Base-by-base conservation (phyloP, 495 filamentous ascomycete species). In the Polyplosphaeria fusca region DNA sequence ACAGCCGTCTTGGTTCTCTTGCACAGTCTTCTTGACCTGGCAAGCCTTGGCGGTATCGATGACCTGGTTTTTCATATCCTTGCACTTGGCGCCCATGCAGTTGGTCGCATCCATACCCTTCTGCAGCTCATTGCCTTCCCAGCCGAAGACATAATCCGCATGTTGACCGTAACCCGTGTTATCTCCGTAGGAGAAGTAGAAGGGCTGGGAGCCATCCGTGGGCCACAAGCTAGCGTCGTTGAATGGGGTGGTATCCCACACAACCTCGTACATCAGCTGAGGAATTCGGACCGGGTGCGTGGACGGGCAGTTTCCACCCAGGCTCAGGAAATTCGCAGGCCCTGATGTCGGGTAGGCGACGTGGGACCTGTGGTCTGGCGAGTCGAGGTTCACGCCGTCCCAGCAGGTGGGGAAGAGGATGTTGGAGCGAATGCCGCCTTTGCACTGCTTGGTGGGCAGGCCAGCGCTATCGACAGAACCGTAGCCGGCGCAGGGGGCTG, bases 241-340 rank as follows among this genome's bases (percentile, higher is more conserved):
- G 60, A 63, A 63, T 12, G 43, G 46, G 9, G 47, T 53, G 16
- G 54, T 63, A 35, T 59, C 55, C 54, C 55, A 63, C 55, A 58
- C 45, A 28, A 63, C 60, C 48, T 63, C 60, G 48, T 60, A 59
- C 52, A 63, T 58, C 47, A 63, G 60, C 47, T 58, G 54, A 1
- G 47, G 46, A 25, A 63, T 58, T 4, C 42, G 24, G 40, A 58
- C 48, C 1, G 60, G 60, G 39, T 63, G 60, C 12, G 60, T 47
- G 13, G 54, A 46, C 13, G 60, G 60, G 60, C 60, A 63, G 39
- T 30, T 41, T 46, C 56, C 56, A n/a, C 60, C 60, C 5, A 52
- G 39, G 46, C 9, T 27, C 1, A 58, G 43, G 49, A 63, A 63
- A 20, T n/a, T 53, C 40, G 55, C 55, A 19, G 55, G 47, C n/a